Percentiles rank a stretch among this genome's conserved stretches.
Conservation (phyloP, 495 filamentous ascomycete genomes). For the Trichoderma parareesei region DNA sequence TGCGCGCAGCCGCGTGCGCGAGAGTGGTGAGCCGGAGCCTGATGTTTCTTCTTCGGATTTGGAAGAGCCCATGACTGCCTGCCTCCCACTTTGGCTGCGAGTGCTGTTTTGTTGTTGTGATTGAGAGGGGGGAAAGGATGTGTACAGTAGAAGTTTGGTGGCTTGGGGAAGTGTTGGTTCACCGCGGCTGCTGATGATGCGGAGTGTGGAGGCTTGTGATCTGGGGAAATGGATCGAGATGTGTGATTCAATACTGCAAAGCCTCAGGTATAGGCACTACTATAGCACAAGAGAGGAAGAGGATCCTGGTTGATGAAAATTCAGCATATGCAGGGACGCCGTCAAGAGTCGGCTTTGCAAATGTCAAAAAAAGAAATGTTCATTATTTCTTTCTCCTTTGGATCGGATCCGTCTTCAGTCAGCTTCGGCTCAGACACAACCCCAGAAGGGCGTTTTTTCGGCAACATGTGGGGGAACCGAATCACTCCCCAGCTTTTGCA, state of each 20-base stretch:
- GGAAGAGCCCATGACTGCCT: not conserved
- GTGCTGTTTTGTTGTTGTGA: not conserved
- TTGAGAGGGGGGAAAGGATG: not conserved
- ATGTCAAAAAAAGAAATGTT: too few species aligned
- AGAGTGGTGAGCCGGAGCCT: not conserved
- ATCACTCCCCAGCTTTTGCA: not conserved
- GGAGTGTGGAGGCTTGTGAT: not conserved
- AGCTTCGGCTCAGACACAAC: not conserved
- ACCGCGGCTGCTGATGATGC: not conserved
- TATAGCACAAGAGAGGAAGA: too few species aligned
- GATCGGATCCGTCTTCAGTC: not conserved
- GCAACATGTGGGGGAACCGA: not conserved
- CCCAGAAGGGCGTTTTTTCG: not conserved
- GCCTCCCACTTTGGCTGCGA: not conserved
- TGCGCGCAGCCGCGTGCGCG: not conserved
- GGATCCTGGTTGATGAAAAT: too few species aligned
- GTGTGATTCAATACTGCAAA: too few species aligned
- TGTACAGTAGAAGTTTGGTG: too few species aligned
- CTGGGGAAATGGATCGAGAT: not conserved
- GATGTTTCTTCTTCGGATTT: not conserved
- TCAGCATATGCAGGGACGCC: too few species aligned
- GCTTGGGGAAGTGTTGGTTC: too few species aligned
- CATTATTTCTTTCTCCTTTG: not conserved
- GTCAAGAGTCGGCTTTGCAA: too few species aligned
- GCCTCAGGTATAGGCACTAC: too few species aligned